These are phyloP conservation scores for Chrysoporthe austroafricana DNA, from an alignment of 2,329 filamentous ascomycete genomes.

Conservation along the genomic window DNA sequence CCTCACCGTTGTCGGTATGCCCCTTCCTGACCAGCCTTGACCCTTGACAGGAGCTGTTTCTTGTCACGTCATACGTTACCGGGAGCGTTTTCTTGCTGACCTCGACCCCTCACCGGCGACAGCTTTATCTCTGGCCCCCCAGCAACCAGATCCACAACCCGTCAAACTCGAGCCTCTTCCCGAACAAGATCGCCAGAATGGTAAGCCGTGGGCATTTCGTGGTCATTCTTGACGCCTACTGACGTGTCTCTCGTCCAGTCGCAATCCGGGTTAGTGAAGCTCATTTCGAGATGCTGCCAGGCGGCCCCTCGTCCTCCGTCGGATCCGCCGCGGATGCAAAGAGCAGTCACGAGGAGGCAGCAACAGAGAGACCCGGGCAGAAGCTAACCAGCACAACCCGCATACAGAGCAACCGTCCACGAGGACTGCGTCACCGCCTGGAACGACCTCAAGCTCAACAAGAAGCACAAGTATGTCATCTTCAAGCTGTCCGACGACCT, in stretches of 20 bases:
- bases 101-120: slow-evolving; percentile 28
- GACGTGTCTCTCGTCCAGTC: slow-evolving; percentile 49
- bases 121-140: slow-evolving; percentile 22
- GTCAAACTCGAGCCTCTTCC: slow-evolving; percentile 18
- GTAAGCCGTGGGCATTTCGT: slow-evolving; percentile 15
- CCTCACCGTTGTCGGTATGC: slow-evolving; percentile 22
- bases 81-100: slow-evolving; percentile 23
- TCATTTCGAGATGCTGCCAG: slow-evolving; percentile 30
- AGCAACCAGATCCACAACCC: slow-evolving; percentile 17
- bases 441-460: slow-evolving; percentile 83
- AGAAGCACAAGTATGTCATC: slow-evolving; percentile 84
- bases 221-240: background rate
- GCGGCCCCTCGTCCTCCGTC: slow-evolving; percentile 7
- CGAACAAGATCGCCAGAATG: slow-evolving; percentile 22
- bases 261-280: slow-evolving; percentile 67
- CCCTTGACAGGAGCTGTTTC: background rate
- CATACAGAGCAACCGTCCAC: slow-evolving; percentile 68
- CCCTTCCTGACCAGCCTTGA: background rate
- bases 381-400: slow-evolving; percentile 19
- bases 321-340: slow-evolving; percentile 3
- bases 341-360: slow-evolving; percentile 9
- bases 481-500: slow-evolving; percentile 85
- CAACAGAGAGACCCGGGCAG: slow-evolving; percentile 14
- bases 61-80: slow-evolving; percentile 25
- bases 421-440: slow-evolving; percentile 72